Percentiles rank a stretch among this genome's conserved stretches.
phyloP scores from a whole-genome alignment of 2,329 filamentous ascomycete genomes.

The Diplodia scrobiculata region DNA sequence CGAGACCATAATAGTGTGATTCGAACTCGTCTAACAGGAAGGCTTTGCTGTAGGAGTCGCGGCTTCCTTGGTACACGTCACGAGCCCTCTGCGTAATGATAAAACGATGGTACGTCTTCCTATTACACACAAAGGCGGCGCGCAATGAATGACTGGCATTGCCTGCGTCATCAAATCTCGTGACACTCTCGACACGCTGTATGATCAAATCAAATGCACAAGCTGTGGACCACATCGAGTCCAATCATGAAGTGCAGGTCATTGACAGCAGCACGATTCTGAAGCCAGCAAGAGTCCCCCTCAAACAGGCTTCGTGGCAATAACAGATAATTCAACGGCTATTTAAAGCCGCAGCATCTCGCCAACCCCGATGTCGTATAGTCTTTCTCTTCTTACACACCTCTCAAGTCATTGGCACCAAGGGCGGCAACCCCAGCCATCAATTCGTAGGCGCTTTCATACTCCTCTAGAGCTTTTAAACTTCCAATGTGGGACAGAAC shows the following conservation, averaged over 20 bases:
- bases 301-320: neutral
- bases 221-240: neutral
- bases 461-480: neutral
- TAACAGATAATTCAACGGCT: neutral
- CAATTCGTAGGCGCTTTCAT: neutral
- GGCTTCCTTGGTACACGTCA: no score
- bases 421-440: neutral
- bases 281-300: neutral
- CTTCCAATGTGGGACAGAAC: neutral
- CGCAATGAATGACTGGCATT: no score
- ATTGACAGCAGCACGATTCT: neutral
- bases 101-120: no score
- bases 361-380: no score
- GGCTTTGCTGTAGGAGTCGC: no score
- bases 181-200: no score
- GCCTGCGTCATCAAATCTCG: no score
- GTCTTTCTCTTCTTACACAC: neutral
- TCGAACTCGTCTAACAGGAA: no score
- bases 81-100: no score
- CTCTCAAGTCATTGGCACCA: neutral
- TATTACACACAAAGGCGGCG: no score
- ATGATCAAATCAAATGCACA: neutral
- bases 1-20: no score
- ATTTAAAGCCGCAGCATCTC: neutral
- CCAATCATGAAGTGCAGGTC: neutral